These are phyloP conservation scores for Moesziomyces sp. DNA, from an alignment of 1,284 basidiomycete genomes.

Conservation along the genomic window DNA sequence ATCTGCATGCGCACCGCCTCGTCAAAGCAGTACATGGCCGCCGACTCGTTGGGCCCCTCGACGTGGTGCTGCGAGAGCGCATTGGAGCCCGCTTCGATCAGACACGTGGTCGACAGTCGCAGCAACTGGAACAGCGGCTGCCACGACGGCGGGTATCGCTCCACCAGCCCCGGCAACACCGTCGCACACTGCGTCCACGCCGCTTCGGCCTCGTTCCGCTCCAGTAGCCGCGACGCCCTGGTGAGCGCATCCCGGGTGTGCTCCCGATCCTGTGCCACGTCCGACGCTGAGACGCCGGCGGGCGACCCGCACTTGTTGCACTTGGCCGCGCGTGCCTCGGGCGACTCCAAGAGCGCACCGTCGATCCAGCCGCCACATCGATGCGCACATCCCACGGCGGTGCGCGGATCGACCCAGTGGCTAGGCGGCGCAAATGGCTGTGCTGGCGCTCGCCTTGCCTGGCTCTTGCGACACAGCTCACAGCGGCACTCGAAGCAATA, in stretches of 20 bases:
- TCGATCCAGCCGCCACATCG: slow-evolving; percentile 58
- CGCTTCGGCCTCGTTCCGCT: slow-evolving; percentile 64
- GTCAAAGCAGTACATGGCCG: slow-evolving; percentile 41
- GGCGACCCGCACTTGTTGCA: slow-evolving; percentile 71
- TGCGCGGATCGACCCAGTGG: slow-evolving; percentile 75
- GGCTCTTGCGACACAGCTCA: slow-evolving; percentile 71
- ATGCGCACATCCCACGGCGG: slow-evolving; percentile 73
- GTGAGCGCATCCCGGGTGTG: slow-evolving; percentile 77
- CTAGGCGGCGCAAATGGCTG: slow-evolving; percentile 21
- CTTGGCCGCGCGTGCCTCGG: slow-evolving; percentile 5
- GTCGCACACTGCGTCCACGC: slow-evolving; percentile 74
- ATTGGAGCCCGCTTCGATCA: slow-evolving; percentile 70
- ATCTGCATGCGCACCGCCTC: slow-evolving; percentile 68
- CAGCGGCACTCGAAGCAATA: slow-evolving; percentile 86
- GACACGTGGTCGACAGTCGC: slow-evolving; percentile 76
- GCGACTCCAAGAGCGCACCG: slow-evolving; percentile 69
- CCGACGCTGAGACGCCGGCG: slow-evolving; percentile 70
- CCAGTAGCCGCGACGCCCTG: slow-evolving; percentile 74
- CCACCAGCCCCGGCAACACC: slow-evolving; percentile 74
- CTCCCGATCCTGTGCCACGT: slow-evolving; percentile 74
- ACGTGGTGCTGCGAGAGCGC: slow-evolving; percentile 3
- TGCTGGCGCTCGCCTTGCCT: slow-evolving; percentile 27
- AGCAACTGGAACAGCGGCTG: slow-evolving; percentile 81
- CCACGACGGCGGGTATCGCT: slow-evolving; percentile 67
- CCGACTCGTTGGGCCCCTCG: slow-evolving; percentile 6